Evolutionary conservation across 768 basidiomycete species (phyloP).

Genomic region (Boletus edulis): DNA sequence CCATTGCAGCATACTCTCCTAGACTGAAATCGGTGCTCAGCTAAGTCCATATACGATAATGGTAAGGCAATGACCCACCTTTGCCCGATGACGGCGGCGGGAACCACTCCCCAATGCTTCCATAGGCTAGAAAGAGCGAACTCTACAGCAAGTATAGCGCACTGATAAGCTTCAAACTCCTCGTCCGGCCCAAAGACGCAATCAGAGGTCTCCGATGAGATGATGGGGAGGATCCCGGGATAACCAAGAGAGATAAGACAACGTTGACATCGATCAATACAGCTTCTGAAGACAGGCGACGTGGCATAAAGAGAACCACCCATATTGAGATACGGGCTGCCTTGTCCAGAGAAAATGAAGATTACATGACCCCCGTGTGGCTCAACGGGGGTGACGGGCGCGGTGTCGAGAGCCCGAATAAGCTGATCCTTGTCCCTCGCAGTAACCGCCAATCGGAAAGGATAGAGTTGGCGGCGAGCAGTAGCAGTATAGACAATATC

Average conservation of each 20-base stretch:
- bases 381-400: slow-evolving; percentile 33
- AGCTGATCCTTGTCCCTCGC: slow-evolving; percentile 47
- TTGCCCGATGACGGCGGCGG: slow-evolving; percentile 65
- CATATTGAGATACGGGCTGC: slow-evolving; percentile 66
- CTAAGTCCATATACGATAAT: neutral
- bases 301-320: slow-evolving; percentile 53
- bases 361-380: slow-evolving; percentile 36
- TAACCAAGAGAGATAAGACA: slow-evolving; percentile 50
- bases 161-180: slow-evolving; percentile 47
- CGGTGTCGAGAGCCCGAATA: slow-evolving; percentile 38
- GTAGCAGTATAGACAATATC: slow-evolving; percentile 69
- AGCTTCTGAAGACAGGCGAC: slow-evolving; percentile 43
- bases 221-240: slow-evolving; percentile 45
- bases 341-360: slow-evolving; percentile 77
- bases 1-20: slow-evolving; percentile 74
- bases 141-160: slow-evolving; percentile 58
- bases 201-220: slow-evolving; percentile 29
- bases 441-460: slow-evolving; percentile 49
- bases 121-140: slow-evolving; percentile 63
- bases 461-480: slow-evolving; percentile 57
- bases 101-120: slow-evolving; percentile 66
- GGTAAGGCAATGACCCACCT: slow-evolving; percentile 45
- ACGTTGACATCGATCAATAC: slow-evolving; percentile 58
- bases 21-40: slow-evolving; percentile 42
- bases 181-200: slow-evolving; percentile 27